These are phyloP conservation scores for Neurospora sp. DNA, from an alignment of 495 filamentous ascomycete species.

Conservation along the genomic window DNA sequence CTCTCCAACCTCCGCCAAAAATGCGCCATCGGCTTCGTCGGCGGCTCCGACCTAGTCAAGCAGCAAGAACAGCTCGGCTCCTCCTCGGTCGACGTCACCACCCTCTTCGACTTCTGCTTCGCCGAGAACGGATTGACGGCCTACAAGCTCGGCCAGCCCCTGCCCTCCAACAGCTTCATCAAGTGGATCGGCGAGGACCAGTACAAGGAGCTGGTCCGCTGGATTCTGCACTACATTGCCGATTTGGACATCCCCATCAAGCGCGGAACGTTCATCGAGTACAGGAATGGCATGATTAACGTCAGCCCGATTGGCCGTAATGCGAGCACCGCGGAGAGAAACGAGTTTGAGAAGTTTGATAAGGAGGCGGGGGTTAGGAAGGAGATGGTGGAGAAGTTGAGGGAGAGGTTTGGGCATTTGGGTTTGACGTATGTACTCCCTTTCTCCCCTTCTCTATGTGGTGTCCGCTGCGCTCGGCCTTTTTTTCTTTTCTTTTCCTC, in stretches of 20 bases:
- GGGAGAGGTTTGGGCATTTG: slow-evolving; percentile 70
- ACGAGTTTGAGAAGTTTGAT: slow-evolving; percentile 73
- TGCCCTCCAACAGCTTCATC: slow-evolving; percentile 78
- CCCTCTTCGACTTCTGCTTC: slow-evolving; percentile 94
- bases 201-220: slow-evolving; percentile 82
- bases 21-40: slow-evolving; percentile 84
- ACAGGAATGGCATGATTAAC: slow-evolving; percentile 96
- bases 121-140: slow-evolving; percentile 90
- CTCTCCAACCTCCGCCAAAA: slow-evolving; percentile 75
- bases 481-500: neutral
- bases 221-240: slow-evolving; percentile 80
- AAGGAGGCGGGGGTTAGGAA: slow-evolving; percentile 60
- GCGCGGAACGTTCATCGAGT: slow-evolving; percentile 94
- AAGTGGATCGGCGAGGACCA: slow-evolving; percentile 82
- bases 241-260: slow-evolving; percentile 82
- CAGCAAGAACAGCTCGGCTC: slow-evolving; percentile 91
- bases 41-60: slow-evolving; percentile 78
- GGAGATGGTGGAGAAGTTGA: slow-evolving; percentile 61
- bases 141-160: slow-evolving; percentile 63
- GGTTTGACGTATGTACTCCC: slow-evolving; percentile 65
- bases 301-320: slow-evolving; percentile 88
- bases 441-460: neutral
- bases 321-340: slow-evolving; percentile 66
- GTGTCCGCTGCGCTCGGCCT: neutral
- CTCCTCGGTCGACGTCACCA: slow-evolving; percentile 48